phyloP scores from a whole-genome alignment of 208 protist genomes.

The Leishmania tropica region DNA sequence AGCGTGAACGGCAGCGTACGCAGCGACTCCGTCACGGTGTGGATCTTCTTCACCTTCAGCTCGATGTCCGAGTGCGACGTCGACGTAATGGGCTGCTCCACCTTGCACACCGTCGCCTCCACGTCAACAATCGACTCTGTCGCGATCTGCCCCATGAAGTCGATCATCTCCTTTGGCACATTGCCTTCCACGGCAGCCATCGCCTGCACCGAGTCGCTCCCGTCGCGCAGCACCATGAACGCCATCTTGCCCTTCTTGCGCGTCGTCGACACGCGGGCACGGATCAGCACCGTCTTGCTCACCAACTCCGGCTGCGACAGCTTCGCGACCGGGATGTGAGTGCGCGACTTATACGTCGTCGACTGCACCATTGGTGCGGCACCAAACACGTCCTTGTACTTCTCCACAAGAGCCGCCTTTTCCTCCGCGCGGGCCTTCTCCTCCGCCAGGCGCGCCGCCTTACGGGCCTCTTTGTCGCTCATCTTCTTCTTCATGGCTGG shows the following conservation, averaged over 20 bases:
- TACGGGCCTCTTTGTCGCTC: conserved; percentile 83
- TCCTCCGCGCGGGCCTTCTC: conserved; percentile 82
- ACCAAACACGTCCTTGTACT: conserved; percentile 85
- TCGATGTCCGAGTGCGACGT: conserved; percentile 83
- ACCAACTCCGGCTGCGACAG: conserved; percentile 44
- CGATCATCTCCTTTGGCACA: conserved; percentile 89
- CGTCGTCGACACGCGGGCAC: conserved; percentile 86
- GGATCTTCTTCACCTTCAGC: conserved; percentile 79
- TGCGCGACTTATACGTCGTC: conserved; percentile 53
- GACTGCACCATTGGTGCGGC: conserved; percentile 78
- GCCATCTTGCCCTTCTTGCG: conserved; percentile 93
- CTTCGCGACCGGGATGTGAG: conserved; percentile 51
- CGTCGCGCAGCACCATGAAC: conserved; percentile 91
- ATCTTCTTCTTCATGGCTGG: conserved; percentile 43
- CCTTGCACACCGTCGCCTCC: conserved; percentile 56
- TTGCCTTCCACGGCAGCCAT: conserved; percentile 76
- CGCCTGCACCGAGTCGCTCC: conserved; percentile 79
- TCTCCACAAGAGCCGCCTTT: conserved; percentile 79
- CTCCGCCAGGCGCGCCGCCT: conserved; percentile 81
- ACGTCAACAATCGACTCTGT: conserved; percentile 92
- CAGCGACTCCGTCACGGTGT: conserved; percentile 85
- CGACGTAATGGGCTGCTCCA: conserved; percentile 77
- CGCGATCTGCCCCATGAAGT: conserved; percentile 90
- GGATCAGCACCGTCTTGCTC: conserved; percentile 66
- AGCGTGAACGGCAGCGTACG: conserved; percentile 92